Evolutionary conservation across 2,329 filamentous ascomycete species (phyloP).

Genomic region (Alternaria gaisen): DNA sequence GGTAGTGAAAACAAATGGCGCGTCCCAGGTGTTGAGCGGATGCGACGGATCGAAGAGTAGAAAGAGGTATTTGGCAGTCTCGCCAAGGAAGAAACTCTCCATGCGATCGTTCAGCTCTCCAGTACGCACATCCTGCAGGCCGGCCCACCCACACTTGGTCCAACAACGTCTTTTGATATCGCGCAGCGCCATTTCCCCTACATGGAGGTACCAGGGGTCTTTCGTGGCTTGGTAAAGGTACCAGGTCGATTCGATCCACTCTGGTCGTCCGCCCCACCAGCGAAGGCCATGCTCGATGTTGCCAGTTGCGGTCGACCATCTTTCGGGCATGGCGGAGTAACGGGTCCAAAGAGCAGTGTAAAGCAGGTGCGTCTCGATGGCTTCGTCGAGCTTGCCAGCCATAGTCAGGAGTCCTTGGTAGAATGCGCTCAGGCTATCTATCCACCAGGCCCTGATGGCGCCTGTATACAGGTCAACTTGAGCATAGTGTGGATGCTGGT

Average conservation of each 20-base stretch:
- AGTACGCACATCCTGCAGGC: slow-evolving; percentile 67
- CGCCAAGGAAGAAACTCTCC: slow-evolving; percentile 98
- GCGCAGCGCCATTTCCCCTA: slow-evolving; percentile 91
- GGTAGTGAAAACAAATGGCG: slow-evolving; percentile 91
- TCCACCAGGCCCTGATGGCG: slow-evolving; percentile 89
- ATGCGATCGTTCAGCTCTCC: slow-evolving; percentile 92
- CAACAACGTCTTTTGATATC: slow-evolving; percentile 91
- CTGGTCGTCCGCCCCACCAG: slow-evolving; percentile 95
- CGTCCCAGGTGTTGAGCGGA: slow-evolving; percentile 86
- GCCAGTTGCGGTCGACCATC: slow-evolving; percentile 87
- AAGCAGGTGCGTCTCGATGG: slow-evolving; percentile 86
- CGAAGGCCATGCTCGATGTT: slow-evolving; percentile 85
- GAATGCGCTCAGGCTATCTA: slow-evolving; percentile 94
- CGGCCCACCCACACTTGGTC: slow-evolving; percentile 92
- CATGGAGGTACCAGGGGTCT: slow-evolving; percentile 95
- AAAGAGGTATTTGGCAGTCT: slow-evolving; percentile 96
- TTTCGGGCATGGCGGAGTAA: slow-evolving; percentile 91
- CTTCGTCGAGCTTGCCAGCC: slow-evolving; percentile 89
- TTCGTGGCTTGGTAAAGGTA: slow-evolving; percentile 92
- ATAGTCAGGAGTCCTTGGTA: slow-evolving; percentile 89
- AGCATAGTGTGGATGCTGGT: slow-evolving; percentile 90
- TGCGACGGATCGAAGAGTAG: slow-evolving; percentile 87
- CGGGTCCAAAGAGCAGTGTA: slow-evolving; percentile 95
- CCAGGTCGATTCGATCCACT: slow-evolving; percentile 97
- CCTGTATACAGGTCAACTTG: slow-evolving; percentile 90